Base-by-base conservation (phyloP, 352 stramenopile genomes). In the Globisporangium nunn region DNA sequence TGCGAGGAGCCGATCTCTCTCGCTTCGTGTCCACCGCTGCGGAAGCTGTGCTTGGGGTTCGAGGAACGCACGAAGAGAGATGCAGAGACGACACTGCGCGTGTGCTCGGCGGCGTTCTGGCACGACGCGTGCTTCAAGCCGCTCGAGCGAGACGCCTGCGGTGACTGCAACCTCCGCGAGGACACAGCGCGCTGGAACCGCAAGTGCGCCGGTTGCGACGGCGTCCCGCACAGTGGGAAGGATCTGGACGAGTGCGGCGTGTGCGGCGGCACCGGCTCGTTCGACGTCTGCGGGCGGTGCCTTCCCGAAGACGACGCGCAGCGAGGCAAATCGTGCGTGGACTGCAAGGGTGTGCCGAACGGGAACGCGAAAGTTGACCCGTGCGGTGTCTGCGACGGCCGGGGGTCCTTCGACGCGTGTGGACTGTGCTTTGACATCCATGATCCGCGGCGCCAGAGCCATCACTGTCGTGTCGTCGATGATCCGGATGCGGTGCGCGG, bases 351-450 rank as follows among this genome's bases (percentile, higher is more conserved):
- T 4, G 69, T 72, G 8, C 51, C 55, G 3, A 64, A 64, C 29
- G 63, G 69, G 5, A 40, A 23, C 17, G 50, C 63, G 0, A 50
- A 52, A n/a, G 33, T 46, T 11, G 69, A 74, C 41, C 50, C 54
- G 0, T 77, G 69, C 41, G 69, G 69, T 0, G 45, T 73, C 7
- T 77, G 69, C 44, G 63, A 54, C 37, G 63, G 69, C 28, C 66
- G 64, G 30, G 66, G 69, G 0, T 74, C 69, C 10, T 74, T 77
- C 18, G 69, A 77, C 52, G 60, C 60, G 8, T 77, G 69, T 35
- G 69, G 69, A 2, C 37, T 77, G 6, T 77, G 69, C 46, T 54
- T 74, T 17, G 66, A 75, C n/a, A 61, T 52, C 2, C 49, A 52
- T 14, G 68, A 77, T 30, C 66, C 63, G 6, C 48, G 66, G 4